Base-by-base conservation (phyloP, 495 filamentous ascomycete genomes). In the Jackrogersella minutella region DNA sequence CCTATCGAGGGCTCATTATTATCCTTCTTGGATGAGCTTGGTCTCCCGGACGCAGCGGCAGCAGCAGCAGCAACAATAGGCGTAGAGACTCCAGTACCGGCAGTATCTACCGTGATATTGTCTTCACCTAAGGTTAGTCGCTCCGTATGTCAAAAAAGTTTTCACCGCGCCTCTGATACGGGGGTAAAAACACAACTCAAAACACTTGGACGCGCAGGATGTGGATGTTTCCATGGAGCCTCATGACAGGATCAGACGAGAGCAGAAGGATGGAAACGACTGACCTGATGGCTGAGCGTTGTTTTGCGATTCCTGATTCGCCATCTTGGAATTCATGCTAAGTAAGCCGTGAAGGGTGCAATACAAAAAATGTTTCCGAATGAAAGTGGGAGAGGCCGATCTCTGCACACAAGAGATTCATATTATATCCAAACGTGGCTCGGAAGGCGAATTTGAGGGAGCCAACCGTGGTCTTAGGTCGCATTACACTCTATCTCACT, bases 291-390 rank as follows among this genome's bases (percentile, higher is more conserved):
- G 62, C 67, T 70, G 58, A 50, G 67, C 46, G 31, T 16, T 62
- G 58, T 54, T 63, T 36, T 34, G 57, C 52, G 62, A 34, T 41
- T 62, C 17, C 62, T 66, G 67, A 70, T 70, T 70, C 62, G 67
- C 41, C 67, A 66, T 70, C 21, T 58, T 56, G 44, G 30, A 21
- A 55, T 62, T 62, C 16, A 49, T 66, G 62, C 62, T 54, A 17
- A 24, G 31, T 34, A 44, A 49, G 44, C 21, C 39, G 26, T 37
- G 22, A 34, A 11, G 62, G 67, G 31, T 70, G 34, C 58, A 70
- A 70, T 44, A 70, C 67, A 59, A 41, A 63, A 66, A 43, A 53
- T 66, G 67, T 70, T 70, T 70, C 67, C 41, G 40, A 53, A 65
- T 66, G 52, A 59, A 58, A 66, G 62, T 62, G 52, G 53, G 49